Conservation (phyloP, 768 basidiomycete genomes). For the Fistulinella prunicolor region DNA sequence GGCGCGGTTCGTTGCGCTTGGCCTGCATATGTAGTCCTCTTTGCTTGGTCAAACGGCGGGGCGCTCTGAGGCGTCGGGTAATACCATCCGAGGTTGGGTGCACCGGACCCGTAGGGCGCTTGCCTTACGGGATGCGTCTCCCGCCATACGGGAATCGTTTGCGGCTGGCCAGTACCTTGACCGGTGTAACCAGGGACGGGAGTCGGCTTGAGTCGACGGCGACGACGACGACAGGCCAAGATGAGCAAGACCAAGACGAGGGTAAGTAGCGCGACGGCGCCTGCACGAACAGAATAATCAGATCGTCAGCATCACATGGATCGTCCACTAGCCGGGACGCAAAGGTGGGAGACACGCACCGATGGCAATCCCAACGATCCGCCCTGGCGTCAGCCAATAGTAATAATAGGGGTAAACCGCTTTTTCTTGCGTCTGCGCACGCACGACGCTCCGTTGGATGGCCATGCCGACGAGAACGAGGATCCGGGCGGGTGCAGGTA, state of each 20-base stretch:
- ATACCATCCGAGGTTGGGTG: conserved; percentile 4
- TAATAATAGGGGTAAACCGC: conserved; percentile 3
- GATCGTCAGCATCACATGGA: background rate
- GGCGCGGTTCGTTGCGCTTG: background rate
- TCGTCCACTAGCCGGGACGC: too few relatives aligned
- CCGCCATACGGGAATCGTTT: conserved; percentile 9
- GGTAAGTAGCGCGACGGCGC: conserved; percentile 4
- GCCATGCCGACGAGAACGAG: conserved; percentile 8
- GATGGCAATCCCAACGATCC: conserved; percentile 25
- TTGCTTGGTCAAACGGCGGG: background rate
- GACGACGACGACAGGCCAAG: conserved; percentile 7
- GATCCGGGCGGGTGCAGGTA: too few relatives aligned
- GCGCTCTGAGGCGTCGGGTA: background rate
- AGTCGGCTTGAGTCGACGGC: background rate
- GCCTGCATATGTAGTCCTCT: background rate
- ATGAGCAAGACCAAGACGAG: conserved; percentile 6
- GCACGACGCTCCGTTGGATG: conserved; percentile 1
- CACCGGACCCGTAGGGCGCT: background rate
- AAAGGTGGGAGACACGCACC: conserved; percentile 15
- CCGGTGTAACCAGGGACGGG: background rate
- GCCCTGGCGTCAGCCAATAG: conserved; percentile 24
- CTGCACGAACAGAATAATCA: conserved; percentile 4
- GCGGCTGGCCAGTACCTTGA: background rate
- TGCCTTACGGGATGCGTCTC: conserved; percentile 2
- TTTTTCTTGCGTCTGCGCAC: too few relatives aligned